phyloP scores from a whole-genome alignment of 768 basidiomycete genomes.

The Fomitopsis pulvina region DNA sequence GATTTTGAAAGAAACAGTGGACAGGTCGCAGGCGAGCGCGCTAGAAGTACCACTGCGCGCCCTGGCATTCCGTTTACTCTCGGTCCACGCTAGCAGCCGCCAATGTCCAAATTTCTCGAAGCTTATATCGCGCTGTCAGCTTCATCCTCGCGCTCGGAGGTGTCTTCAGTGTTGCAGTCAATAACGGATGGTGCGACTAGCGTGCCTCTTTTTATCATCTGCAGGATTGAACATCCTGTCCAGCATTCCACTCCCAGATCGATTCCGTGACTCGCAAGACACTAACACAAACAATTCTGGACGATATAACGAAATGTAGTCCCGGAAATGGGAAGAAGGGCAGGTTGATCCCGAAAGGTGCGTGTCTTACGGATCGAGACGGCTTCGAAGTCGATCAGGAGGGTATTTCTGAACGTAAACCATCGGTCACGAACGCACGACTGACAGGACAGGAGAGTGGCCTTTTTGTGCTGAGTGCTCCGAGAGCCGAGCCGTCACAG shows the following conservation, averaged over 20 bases:
- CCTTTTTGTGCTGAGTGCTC: too few species aligned
- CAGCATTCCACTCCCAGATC: slow-evolving; percentile 44
- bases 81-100: not conserved
- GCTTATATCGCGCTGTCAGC: slow-evolving; percentile 42
- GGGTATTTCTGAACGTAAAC: not conserved
- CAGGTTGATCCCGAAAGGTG: slow-evolving; percentile 53
- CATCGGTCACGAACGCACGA: too few species aligned
- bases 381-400: not conserved
- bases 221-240: not conserved
- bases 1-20: too few species aligned
- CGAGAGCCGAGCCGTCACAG: too few species aligned
- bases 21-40: too few species aligned
- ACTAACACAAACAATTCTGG: slow-evolving; percentile 38
- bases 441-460: too few species aligned
- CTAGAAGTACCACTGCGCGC: not conserved
- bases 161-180: slow-evolving; percentile 41
- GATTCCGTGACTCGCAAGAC: slow-evolving; percentile 41
- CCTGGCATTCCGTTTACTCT: not conserved
- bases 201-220: slow-evolving; percentile 1
- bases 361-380: slow-evolving; percentile 8
- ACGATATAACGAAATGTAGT: slow-evolving; percentile 19
- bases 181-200: slow-evolving; percentile 41
- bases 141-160: slow-evolving; percentile 39
- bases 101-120: slow-evolving; percentile 41
- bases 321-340: slow-evolving; percentile 33